Percentiles rank a stretch among this genome's conserved stretches.
These are phyloP conservation scores for Atalantia buxifolia DNA, from an alignment of 345 rosid species.

Conservation along the genomic window DNA sequence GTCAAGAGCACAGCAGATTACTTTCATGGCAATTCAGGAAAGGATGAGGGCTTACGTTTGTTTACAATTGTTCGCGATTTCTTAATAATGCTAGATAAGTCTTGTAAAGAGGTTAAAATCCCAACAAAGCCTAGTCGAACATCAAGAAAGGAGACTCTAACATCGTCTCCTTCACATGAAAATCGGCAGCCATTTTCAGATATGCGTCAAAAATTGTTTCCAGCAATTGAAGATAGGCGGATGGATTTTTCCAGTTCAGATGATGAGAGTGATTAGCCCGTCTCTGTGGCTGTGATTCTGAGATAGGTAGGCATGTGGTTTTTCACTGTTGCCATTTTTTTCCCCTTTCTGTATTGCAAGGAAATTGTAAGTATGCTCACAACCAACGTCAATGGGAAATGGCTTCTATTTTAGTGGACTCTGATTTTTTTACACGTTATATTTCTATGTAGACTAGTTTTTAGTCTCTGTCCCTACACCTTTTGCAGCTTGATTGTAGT, in stretches of 20 bases:
- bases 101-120: slow-evolving; percentile 58
- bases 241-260: slow-evolving; percentile 57
- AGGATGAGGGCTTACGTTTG: slow-evolving; percentile 77
- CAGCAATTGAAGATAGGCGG: slow-evolving; percentile 59
- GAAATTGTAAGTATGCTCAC: not conserved
- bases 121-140: slow-evolving; percentile 24
- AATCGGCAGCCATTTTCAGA: slow-evolving; percentile 38
- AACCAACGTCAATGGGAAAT: slow-evolving; percentile 1
- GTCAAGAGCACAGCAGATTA: slow-evolving; percentile 78
- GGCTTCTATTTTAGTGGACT: not conserved
- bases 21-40: slow-evolving; percentile 71
- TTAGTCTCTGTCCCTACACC: not conserved
- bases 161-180: slow-evolving; percentile 27
- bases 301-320: slow-evolving; percentile 7
- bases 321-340: not conserved
- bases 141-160: slow-evolving; percentile 31
- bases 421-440: not conserved
- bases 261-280: slow-evolving; percentile 31
- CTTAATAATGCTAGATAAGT: slow-evolving; percentile 72
- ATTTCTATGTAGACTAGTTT: not conserved
- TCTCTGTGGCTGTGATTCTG: slow-evolving; percentile 21
- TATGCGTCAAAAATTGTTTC: slow-evolving; percentile 47
- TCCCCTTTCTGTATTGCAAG: not conserved
- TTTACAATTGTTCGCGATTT: slow-evolving; percentile 76
- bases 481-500: not conserved